Conservation (phyloP, 768 basidiomycete genomes). For the Rhizopogon vulgaris region DNA sequence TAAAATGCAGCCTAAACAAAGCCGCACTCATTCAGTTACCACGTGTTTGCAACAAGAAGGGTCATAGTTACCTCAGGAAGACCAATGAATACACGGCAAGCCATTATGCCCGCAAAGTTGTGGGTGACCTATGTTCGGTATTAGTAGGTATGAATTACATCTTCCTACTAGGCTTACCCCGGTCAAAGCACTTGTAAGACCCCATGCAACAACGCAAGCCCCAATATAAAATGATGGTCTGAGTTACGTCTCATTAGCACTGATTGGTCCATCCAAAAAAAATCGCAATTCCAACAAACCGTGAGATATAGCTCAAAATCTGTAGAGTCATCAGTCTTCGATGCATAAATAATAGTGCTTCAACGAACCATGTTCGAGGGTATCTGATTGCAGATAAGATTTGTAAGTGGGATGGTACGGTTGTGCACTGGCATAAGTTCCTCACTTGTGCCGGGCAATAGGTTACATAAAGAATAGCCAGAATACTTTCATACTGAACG, state of each 20-base stretch:
- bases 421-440: neutral
- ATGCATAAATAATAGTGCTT: neutral
- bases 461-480: conserved; percentile 50
- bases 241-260: neutral
- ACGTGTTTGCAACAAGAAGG: neutral
- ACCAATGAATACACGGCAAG: conserved; percentile 57
- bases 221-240: conserved; percentile 64
- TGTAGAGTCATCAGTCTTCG: conserved; percentile 12
- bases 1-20: conserved; percentile 50
- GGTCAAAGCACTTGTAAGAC: conserved; percentile 54
- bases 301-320: conserved; percentile 49
- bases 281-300: conserved; percentile 27
- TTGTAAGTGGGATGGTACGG: neutral
- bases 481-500: conserved; percentile 44
- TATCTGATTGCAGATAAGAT: conserved; percentile 27
- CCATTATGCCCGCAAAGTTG: conserved; percentile 47
- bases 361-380: conserved; percentile 57
- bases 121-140: conserved; percentile 37
- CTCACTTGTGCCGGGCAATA: conserved; percentile 46
- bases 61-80: conserved; percentile 41
- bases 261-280: neutral
- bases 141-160: neutral
- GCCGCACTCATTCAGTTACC: neutral
- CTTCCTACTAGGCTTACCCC: conserved; percentile 32
- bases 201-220: conserved; percentile 55